Evolutionary conservation across 371 early-diverging fungal species (phyloP).

Genomic region (Nematocida displodere): DNA sequence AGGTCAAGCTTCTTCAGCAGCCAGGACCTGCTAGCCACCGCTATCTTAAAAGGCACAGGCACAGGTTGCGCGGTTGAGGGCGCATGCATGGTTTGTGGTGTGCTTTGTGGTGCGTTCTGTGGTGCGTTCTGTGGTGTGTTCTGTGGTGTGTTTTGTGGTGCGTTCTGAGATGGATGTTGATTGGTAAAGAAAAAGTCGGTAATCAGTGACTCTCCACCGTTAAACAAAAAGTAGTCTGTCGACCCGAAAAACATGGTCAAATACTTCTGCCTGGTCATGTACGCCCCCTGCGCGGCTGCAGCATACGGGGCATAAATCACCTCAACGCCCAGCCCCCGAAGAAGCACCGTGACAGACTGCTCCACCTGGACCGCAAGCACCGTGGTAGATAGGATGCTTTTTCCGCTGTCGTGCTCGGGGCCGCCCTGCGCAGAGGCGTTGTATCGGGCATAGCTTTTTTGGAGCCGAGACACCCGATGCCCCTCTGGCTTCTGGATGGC

Average conservation of each 20-base stretch:
- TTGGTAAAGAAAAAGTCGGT: constrained; percentile 35
- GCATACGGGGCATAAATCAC: constrained; percentile 62
- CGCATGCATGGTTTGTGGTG: too few species aligned
- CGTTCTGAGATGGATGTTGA: neutral
- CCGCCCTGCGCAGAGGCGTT: too few species aligned
- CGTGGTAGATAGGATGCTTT: too few species aligned
- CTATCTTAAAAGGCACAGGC: too few species aligned
- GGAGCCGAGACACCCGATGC: too few species aligned
- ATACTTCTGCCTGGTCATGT: constrained; percentile 52
- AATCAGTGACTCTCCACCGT: constrained; percentile 47
- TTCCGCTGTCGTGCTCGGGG: too few species aligned
- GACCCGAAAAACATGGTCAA: constrained; percentile 57
- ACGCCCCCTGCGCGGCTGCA: constrained; percentile 62
- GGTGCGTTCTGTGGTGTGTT: neutral
- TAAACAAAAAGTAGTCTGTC: constrained; percentile 59
- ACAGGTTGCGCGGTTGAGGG: too few species aligned
- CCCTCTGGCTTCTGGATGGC: too few species aligned
- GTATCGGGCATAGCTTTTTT: too few species aligned
- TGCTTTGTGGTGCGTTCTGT: neutral
- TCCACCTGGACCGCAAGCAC: too few species aligned
- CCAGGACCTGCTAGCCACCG: too few species aligned
- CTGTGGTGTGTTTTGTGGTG: neutral
- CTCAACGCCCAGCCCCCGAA: constrained; percentile 25
- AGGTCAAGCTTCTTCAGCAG: constrained; percentile 22
- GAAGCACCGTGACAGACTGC: constrained; percentile 34